Evolutionary conservation across 139 green algal genomes (phyloP).

Genomic region (Chlamydomonas schloesseri): DNA sequence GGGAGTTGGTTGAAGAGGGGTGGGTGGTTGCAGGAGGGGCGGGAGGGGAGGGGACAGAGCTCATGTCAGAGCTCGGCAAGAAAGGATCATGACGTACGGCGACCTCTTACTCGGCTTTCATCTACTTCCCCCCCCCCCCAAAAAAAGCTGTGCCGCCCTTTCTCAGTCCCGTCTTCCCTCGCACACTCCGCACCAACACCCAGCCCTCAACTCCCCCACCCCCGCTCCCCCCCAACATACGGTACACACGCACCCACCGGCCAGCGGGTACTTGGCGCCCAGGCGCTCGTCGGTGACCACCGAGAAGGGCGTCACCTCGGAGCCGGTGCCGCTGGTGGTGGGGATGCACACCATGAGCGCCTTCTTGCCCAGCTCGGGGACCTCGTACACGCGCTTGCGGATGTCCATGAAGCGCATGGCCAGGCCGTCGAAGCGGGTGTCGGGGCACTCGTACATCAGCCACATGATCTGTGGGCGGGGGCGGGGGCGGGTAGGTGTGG

Average conservation of each 20-base stretch:
- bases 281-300: conserved; percentile 75
- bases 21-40: not conserved
- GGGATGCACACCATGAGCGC: conserved; percentile 70
- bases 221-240: no score
- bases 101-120: no score
- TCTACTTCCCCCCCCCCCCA: no score
- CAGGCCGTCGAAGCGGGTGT: conserved; percentile 76
- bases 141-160: no score
- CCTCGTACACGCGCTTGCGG: conserved; percentile 76
- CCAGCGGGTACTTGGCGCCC: conserved; percentile 74
- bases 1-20: not conserved
- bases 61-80: no score
- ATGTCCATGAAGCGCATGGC: conserved; percentile 87
- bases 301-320: conserved; percentile 79
- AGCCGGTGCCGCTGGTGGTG: conserved; percentile 78
- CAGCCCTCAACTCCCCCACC: no score
- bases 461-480: conserved; percentile 51
- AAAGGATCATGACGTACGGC: no score
- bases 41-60: no score
- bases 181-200: no score
- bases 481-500: not conserved
- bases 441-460: conserved; percentile 81
- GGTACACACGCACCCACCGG: not conserved
- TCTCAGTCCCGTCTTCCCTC: no score
- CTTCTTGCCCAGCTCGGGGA: conserved; percentile 64